Evolutionary conservation across 2,329 filamentous ascomycete genomes (phyloP).

Genomic region (Didymellaceae sp.): DNA sequence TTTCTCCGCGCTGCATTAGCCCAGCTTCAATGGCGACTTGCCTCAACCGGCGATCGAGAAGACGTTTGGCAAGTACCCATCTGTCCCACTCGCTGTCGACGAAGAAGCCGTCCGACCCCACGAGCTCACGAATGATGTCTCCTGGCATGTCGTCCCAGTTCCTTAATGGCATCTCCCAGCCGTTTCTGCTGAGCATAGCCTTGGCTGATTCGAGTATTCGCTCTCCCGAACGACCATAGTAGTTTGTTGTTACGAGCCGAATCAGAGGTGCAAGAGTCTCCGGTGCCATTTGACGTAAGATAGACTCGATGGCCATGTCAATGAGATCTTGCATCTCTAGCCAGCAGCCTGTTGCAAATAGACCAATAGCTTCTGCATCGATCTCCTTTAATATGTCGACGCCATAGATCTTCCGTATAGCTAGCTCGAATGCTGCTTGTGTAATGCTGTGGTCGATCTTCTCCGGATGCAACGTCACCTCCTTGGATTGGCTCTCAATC

Average conservation of each 20-base stretch:
- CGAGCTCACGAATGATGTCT: conserved; percentile 64
- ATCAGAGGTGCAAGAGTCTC: conserved; percentile 58
- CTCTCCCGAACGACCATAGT: conserved; percentile 62
- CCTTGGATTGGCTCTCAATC: conserved; percentile 60
- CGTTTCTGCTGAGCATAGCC: conserved; percentile 63
- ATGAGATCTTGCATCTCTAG: conserved; percentile 64
- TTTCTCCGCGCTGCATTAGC: conserved; percentile 54
- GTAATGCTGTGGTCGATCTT: conserved; percentile 62
- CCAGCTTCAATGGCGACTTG: conserved; percentile 56
- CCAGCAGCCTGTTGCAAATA: conserved; percentile 65
- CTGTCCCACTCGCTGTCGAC: conserved; percentile 64
- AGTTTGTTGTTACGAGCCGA: conserved; percentile 61
- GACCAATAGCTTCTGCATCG: conserved; percentile 59
- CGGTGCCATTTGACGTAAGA: conserved; percentile 62
- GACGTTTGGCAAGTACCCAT: conserved; percentile 62
- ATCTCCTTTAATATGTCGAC: conserved; percentile 57
- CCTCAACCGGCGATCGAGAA: conserved; percentile 60
- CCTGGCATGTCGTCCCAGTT: conserved; percentile 65
- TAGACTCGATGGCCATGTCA: conserved; percentile 60
- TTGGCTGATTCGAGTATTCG: conserved; percentile 64
- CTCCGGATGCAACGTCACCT: conserved; percentile 60
- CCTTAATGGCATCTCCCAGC: conserved; percentile 61
- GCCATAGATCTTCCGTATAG: conserved; percentile 62
- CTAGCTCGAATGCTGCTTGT: conserved; percentile 60
- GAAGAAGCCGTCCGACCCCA: conserved; percentile 66